phyloP scores from a whole-genome alignment of 192 early-diverging fungal species.

The Lunasporangiospora selenospora region DNA sequence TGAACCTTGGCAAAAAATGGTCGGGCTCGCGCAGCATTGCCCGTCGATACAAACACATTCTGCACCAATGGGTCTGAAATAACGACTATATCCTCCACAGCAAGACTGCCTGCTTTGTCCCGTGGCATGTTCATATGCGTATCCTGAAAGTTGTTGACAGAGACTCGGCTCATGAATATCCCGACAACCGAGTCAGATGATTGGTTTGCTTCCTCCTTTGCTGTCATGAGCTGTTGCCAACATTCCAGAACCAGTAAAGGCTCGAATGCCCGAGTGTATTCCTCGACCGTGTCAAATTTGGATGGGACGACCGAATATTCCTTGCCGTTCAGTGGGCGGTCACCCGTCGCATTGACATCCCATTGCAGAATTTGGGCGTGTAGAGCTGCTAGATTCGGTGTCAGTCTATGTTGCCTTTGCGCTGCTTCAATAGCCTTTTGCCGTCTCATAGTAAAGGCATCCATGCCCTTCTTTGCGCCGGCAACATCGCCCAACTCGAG shows the following conservation, averaged over 20 bases:
- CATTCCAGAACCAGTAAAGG: slow-evolving; percentile 85
- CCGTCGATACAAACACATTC: slow-evolving; percentile 25
- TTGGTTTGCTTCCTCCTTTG: slow-evolving; percentile 67
- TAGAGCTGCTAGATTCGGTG: slow-evolving; percentile 60
- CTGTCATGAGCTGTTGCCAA: slow-evolving; percentile 82
- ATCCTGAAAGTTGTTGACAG: slow-evolving; percentile 80
- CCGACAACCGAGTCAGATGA: slow-evolving; percentile 53
- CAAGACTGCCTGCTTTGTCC: slow-evolving; percentile 52
- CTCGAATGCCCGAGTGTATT: slow-evolving; percentile 77
- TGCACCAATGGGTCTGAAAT: slow-evolving; percentile 56
- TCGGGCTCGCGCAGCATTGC: slow-evolving; percentile 9
- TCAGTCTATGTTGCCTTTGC: slow-evolving; percentile 50
- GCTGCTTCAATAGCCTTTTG: slow-evolving; percentile 43
- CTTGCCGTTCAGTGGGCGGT: slow-evolving; percentile 58
- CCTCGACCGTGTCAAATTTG: slow-evolving; percentile 58
- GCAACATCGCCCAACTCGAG: slow-evolving; percentile 44
- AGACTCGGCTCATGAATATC: slow-evolving; percentile 57
- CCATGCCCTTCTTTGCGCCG: slow-evolving; percentile 4
- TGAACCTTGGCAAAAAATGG: slow-evolving; percentile 65
- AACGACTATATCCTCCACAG: slow-evolving; percentile 69
- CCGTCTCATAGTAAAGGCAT: slow-evolving; percentile 12
- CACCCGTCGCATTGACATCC: slow-evolving; percentile 58
- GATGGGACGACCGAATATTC: slow-evolving; percentile 60
- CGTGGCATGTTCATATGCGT: slow-evolving; percentile 56
- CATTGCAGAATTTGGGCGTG: slow-evolving; percentile 69